Base-by-base conservation (phyloP, 768 basidiomycete species). In the Termitomyces titanicus region DNA sequence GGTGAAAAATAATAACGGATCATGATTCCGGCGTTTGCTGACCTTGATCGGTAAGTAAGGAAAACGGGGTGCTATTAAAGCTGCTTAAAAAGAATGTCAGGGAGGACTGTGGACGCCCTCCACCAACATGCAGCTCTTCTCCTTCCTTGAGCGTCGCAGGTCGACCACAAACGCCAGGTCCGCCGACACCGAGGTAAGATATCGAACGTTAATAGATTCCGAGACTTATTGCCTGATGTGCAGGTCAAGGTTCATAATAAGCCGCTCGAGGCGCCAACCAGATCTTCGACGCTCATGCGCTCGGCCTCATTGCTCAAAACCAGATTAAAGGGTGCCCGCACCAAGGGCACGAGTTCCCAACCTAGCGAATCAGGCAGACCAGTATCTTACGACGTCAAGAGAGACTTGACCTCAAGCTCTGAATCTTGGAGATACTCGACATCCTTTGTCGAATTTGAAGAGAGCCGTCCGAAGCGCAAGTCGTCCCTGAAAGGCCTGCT, bases 121-220 rank as follows among this genome's bases (percentile, higher is more conserved):
- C 45, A 4, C 25, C 51, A 44, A 15, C 33, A 55, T 58, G 54
- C 60, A 55, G 3, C 24, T 58, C 46, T 49, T 55, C 13, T 46
- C 60, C 20, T 58, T 58, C 22, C 33, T 61, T 53, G 53, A 55
- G 13, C 60, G 60, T 27, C 53, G 51, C 43, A 35, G 43, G 47
- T 57, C 56, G 50, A 52, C 52, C 33, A 9, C 46, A 46, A 51
- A 8, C 2, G 13, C 18, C 1, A 54, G 35, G 34, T 11, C 50
- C 7, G 29, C 5, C 20, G 42, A 52, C 38, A 6, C 11, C 29
- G 42, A 58, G 56, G 60, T 61, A 25, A 12, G 51, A 20, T 13
- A 40, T 34, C 2, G 10, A 18, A 34, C 22, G 22, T 12, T 31
- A 9, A 42, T 2, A 24, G 15, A n/a, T 12, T 31, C 12, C 18